phyloP scores from a whole-genome alignment of 2,329 filamentous ascomycete genomes.

The Ambrosiella cleistominuta region DNA sequence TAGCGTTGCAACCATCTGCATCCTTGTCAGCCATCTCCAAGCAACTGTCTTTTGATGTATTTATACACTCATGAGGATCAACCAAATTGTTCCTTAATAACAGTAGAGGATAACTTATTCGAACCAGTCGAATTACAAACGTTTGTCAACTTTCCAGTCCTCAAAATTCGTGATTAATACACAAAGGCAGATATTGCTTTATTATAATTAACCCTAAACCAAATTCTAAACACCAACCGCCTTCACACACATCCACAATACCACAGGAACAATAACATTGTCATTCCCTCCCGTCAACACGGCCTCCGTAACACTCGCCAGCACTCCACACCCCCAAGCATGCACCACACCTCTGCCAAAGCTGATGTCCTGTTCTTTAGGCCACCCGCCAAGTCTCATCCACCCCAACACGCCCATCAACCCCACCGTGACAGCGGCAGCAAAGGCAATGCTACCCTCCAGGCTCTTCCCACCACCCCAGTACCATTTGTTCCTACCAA shows the following conservation, averaged over 20 bases:
- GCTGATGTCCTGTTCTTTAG: conserved; percentile 35
- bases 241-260: conserved; percentile 81
- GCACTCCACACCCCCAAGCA: conserved; percentile 44
- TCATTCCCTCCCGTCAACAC: conserved; percentile 94
- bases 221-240: background rate
- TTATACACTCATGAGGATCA: too few species aligned
- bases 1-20: too few species aligned
- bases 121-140: too few species aligned
- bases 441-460: conserved; percentile 74
- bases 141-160: too few species aligned
- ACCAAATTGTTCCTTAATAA: too few species aligned
- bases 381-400: conserved; percentile 62
- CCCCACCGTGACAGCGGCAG: conserved; percentile 57
- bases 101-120: too few species aligned
- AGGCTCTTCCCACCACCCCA: conserved; percentile 95
- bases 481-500: conserved; percentile 76
- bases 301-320: conserved; percentile 83
- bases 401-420: conserved; percentile 53
- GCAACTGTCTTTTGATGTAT: too few species aligned
- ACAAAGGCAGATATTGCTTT: too few species aligned
- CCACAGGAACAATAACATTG: conserved; percentile 89
- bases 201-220: background rate
- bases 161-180: too few species aligned
- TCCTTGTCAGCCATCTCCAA: too few species aligned
- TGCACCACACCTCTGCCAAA: conserved; percentile 20